These are phyloP conservation scores for Glebionis coronaria DNA, from an alignment of 129 eudicot genomes.

Conservation along the genomic window DNA sequence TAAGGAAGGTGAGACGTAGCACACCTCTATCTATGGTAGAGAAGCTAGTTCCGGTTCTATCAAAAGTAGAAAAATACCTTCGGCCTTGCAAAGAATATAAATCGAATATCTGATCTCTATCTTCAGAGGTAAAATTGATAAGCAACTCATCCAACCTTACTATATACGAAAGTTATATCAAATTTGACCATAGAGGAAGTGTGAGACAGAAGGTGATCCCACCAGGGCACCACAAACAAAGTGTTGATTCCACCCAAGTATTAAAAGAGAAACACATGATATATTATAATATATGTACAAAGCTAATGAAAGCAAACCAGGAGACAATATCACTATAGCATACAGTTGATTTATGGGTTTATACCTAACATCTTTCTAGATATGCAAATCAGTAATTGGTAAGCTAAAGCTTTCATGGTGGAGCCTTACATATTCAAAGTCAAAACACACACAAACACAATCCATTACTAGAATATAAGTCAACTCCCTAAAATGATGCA, in stretches of 20 bases:
- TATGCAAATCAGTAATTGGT: conserved; percentile 24
- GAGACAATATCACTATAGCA: conserved; percentile 29
- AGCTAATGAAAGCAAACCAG: conserved; percentile 28
- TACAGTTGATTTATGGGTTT: conserved; percentile 26
- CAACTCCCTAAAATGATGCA: conserved; percentile 25
- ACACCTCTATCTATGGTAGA: too few species aligned
- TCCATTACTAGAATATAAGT: too few species aligned
- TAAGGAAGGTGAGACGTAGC: too few species aligned
- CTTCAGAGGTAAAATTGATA: too few species aligned
- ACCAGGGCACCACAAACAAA: conserved; percentile 15
- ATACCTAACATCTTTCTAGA: conserved; percentile 34
- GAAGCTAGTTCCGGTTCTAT: too few species aligned
- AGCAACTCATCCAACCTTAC: too few species aligned
- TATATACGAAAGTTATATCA: neutral
- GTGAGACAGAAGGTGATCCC: conserved; percentile 9
- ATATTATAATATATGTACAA: conserved; percentile 15
- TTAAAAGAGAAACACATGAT: neutral
- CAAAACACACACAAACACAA: conserved; percentile 16
- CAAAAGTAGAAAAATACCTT: too few species aligned
- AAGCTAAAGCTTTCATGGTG: conserved; percentile 28
- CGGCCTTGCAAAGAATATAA: too few species aligned
- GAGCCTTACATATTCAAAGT: conserved; percentile 34
- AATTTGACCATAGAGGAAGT: neutral
- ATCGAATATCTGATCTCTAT: too few species aligned
- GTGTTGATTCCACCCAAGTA: conserved; percentile 22